Percentiles rank a stretch among this genome's conserved stretches.
phyloP scores from a whole-genome alignment of 306 rosid species.

The Lathyrus tuberosus region DNA sequence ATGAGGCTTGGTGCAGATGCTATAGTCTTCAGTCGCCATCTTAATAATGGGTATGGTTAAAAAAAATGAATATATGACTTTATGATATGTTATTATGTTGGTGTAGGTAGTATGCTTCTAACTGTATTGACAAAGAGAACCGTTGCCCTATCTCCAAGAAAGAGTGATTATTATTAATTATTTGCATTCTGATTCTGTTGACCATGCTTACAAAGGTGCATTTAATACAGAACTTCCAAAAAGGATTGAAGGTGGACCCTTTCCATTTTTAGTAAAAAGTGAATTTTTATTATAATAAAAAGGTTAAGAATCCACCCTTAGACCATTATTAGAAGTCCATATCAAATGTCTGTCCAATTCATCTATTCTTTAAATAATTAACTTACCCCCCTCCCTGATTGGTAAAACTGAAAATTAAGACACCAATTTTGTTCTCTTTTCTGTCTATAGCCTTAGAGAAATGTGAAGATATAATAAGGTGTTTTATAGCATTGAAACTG shows the following conservation, averaged over 20 bases:
- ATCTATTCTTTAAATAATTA: neutral
- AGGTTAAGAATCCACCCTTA: neutral
- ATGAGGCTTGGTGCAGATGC: conserved; percentile 99
- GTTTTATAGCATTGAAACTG: neutral
- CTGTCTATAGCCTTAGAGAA: neutral
- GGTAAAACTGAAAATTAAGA: no score
- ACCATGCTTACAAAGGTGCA: neutral
- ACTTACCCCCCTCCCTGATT: neutral
- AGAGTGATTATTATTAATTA: conserved; percentile 13
- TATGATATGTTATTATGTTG: conserved; percentile 9
- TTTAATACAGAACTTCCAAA: neutral
- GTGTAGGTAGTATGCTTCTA: conserved; percentile 1
- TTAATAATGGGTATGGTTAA: conserved; percentile 59
- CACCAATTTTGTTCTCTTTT: no score
- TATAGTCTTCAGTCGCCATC: conserved; percentile 76
- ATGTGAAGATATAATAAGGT: conserved; percentile 21
- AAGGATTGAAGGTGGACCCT: neutral
- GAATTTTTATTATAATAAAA: neutral
- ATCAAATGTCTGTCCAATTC: neutral
- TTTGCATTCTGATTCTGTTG: conserved; percentile 7
- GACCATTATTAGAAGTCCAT: neutral
- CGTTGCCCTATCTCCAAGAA: conserved; percentile 3
- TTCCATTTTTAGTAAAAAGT: neutral
- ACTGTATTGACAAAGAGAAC: neutral
- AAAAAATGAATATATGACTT: conserved; percentile 21